Conservation (phyloP, 768 basidiomycete genomes). For the Mycena leptocephala region DNA sequence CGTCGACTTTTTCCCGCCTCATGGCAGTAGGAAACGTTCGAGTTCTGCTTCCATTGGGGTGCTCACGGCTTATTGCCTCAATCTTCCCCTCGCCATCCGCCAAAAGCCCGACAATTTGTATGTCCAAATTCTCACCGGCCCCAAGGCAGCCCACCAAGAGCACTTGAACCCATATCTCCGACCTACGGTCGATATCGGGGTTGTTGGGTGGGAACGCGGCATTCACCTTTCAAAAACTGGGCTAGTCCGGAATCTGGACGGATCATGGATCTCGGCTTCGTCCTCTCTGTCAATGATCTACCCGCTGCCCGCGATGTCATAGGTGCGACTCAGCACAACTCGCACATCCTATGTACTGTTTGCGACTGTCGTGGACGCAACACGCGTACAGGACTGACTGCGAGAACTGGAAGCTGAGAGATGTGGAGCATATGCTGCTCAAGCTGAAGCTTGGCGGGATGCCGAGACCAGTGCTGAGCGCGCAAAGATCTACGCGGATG, state of each 20-base stretch:
- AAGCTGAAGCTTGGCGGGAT: too few relatives aligned
- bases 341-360: constrained; percentile 40
- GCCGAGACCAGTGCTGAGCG: too few relatives aligned
- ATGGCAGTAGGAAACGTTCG: constrained; percentile 36
- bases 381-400: too few relatives aligned
- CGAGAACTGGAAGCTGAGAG: too few relatives aligned
- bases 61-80: constrained; percentile 44
- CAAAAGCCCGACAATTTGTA: constrained; percentile 48
- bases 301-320: constrained; percentile 42
- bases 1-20: constrained; percentile 45
- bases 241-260: too few relatives aligned
- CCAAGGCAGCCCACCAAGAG: constrained; percentile 34
- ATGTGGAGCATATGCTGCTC: too few relatives aligned
- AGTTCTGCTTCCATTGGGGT: constrained; percentile 39
- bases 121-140: constrained; percentile 42
- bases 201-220: too few relatives aligned
- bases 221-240: too few relatives aligned
- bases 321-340: constrained; percentile 35
- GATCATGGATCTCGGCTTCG: too few relatives aligned
- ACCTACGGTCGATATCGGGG: too few relatives aligned
- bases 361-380: too few relatives aligned
- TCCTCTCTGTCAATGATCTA: constrained; percentile 45
- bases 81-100: constrained; percentile 40
- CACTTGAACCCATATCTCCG: too few relatives aligned
- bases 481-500: constrained; percentile 26